phyloP scores from a whole-genome alignment of 2,329 filamentous ascomycete genomes.

The Stachybotrys chlorohalonatus region DNA sequence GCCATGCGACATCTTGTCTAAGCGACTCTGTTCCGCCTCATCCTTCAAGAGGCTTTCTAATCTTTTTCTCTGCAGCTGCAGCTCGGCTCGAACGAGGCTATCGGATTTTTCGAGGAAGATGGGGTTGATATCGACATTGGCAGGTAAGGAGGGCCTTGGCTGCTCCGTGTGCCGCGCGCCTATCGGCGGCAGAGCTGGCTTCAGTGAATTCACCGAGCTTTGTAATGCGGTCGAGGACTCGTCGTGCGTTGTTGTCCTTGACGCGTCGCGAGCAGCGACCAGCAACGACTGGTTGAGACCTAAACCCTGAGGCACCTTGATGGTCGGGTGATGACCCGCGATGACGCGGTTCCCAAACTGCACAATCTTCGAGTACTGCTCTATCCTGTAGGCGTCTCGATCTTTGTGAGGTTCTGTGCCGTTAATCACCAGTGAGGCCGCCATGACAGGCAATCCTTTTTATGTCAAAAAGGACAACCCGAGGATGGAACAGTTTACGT shows the following conservation, averaged over 20 bases:
- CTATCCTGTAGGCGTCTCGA: slow-evolving; percentile 3
- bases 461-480: not conserved
- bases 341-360: slow-evolving; percentile 73
- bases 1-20: slow-evolving; percentile 33
- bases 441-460: not conserved
- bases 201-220: slow-evolving; percentile 26
- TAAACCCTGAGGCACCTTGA: slow-evolving; percentile 43
- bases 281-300: slow-evolving; percentile 11
- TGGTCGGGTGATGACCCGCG: slow-evolving; percentile 61
- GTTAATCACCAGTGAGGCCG: not conserved
- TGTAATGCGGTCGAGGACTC: slow-evolving; percentile 18
- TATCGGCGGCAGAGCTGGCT: slow-evolving; percentile 5
- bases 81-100: slow-evolving; percentile 72
- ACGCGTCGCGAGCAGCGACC: slow-evolving; percentile 10
- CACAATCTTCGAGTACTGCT: slow-evolving; percentile 72
- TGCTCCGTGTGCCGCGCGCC: not conserved
- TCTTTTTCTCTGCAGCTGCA: slow-evolving; percentile 69
- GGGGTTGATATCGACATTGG: slow-evolving; percentile 65
- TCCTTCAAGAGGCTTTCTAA: slow-evolving; percentile 72
- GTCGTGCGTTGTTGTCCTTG: slow-evolving; percentile 5
- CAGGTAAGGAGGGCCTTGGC: slow-evolving; percentile 3
- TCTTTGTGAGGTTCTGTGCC: not conserved
- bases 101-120: slow-evolving; percentile 81
- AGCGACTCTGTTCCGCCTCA: slow-evolving; percentile 58
- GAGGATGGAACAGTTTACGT: not conserved